Evolutionary conservation across 257 asterid species (phyloP).

Genomic region (Ajuga chamaepitys): DNA sequence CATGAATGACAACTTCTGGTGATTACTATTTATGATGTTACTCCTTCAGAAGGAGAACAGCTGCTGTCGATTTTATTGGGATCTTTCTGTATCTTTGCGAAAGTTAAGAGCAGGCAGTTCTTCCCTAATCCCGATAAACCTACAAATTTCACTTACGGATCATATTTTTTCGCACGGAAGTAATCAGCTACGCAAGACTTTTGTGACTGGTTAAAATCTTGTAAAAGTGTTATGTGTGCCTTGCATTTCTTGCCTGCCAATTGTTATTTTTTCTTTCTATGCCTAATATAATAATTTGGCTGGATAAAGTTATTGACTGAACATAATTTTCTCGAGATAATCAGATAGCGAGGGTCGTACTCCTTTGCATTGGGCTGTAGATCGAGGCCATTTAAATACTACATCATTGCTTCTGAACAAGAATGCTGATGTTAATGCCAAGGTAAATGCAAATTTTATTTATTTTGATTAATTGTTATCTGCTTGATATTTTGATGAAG

Average conservation of each 20-base stretch:
- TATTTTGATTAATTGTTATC: not conserved
- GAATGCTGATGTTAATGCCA: slow-evolving; percentile 71
- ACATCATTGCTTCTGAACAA: slow-evolving; percentile 57
- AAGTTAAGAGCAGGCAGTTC: not conserved
- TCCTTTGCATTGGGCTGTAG: slow-evolving; percentile 99
- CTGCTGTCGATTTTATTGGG: not conserved
- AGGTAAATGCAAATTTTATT: slow-evolving; percentile 40
- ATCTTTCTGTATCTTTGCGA: not conserved
- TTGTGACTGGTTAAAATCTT: not conserved
- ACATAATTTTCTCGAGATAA: slow-evolving; percentile 15
- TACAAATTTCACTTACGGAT: too few relatives aligned
- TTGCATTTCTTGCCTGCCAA: not conserved
- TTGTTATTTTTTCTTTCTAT: not conserved
- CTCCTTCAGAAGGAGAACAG: not conserved
- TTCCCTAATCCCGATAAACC: not conserved
- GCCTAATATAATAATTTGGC: not conserved
- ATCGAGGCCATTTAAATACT: slow-evolving; percentile 78
- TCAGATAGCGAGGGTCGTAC: slow-evolving; percentile 98
- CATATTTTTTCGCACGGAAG: too few relatives aligned
- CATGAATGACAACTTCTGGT: not conserved
- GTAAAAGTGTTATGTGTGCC: not conserved
- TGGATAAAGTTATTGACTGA: not conserved
- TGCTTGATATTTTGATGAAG: not conserved
- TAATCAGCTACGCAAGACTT: not conserved
- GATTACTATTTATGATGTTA: not conserved